Base-by-base conservation (phyloP, 129 eudicot species). In the Flaveria sonorensis region DNA sequence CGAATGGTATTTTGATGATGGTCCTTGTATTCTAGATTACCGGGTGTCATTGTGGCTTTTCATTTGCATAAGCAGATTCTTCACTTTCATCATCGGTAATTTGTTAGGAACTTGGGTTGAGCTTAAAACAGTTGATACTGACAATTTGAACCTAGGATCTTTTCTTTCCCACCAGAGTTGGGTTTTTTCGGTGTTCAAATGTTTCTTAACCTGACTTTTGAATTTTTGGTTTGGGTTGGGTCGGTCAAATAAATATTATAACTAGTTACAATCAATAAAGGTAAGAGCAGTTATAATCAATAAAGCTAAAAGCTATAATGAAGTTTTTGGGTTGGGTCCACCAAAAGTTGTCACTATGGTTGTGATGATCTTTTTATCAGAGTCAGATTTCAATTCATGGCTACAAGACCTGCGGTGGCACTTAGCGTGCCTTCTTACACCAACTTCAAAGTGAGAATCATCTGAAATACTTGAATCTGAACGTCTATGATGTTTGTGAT, bases 381-480 rank as follows among this genome's bases (percentile, higher is more conserved):
- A 68, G 15, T 74, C 76, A 1, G 85, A 81, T 47, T 73, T 76
- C 75, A 70, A 63, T 66, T 78, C 86, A 74, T 74, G 86, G 71
- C 86, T 74, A 12, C 42, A 66, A 24, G 83, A 83, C 74, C 79
- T 75, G n/a, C 68, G 83, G 72, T 83, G 87, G 63, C 71, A 86
- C 77, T 83, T 89, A 46, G 77, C 85, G 51, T 69, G 81, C 74
- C 81, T 86, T 69, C 60, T 83, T 5, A 70, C 72, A 21, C 71
- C 48, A 3, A 36, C 83, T 15, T 83, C 87, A 30, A 77, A 85
- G 73, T 87, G 76, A 20, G 94, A 83, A 56, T 78, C 77, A 47
- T 83, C 90, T 7, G 89, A 79, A 57, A 40, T 76, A 68, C 78
- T 72, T 2, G 90, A 81, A 2, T 79, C 78, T 10, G 82, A 47